Evolutionary conservation across 2,329 filamentous ascomycete species (phyloP).

Genomic region (Hypoxylon sp.): DNA sequence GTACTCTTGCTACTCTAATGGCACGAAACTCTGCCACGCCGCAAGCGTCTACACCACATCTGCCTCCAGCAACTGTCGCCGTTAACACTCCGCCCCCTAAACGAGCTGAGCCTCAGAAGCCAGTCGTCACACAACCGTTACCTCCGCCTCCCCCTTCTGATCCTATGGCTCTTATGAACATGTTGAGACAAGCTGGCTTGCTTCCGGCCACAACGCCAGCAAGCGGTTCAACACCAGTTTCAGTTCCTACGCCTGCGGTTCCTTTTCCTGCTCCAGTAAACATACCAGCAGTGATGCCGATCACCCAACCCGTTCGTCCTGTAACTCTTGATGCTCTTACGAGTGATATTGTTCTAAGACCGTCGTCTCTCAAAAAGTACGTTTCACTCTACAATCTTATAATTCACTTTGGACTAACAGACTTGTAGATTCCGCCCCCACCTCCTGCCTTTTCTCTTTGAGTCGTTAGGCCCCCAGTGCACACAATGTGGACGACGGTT

Average conservation of each 20-base stretch:
- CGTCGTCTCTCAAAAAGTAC: conserved; percentile 81
- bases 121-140: conserved; percentile 47
- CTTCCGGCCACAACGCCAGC: conserved; percentile 61
- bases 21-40: conserved; percentile 67
- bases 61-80: conserved; percentile 58
- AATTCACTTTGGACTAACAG: conserved; percentile 41
- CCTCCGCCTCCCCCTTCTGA: conserved; percentile 57
- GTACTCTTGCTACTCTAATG: conserved; percentile 72
- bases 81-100: conserved; percentile 67
- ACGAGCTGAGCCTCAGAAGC: conserved; percentile 59
- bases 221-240: conserved; percentile 54
- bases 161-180: conserved; percentile 75
- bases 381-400: conserved; percentile 52
- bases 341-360: conserved; percentile 72
- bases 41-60: conserved; percentile 64
- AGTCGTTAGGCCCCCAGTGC: conserved; percentile 87
- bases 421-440: conserved; percentile 77
- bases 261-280: conserved; percentile 56
- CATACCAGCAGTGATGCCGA: conserved; percentile 54
- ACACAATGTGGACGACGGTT: conserved; percentile 94
- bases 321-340: conserved; percentile 55
- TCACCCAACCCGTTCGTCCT: conserved; percentile 51
- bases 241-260: conserved; percentile 57
- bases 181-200: conserved; percentile 78
- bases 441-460: conserved; percentile 81